These are phyloP conservation scores for Yamadazyma siamensis DNA, from an alignment of 1,139 yeast genomes.

Conservation along the genomic window DNA sequence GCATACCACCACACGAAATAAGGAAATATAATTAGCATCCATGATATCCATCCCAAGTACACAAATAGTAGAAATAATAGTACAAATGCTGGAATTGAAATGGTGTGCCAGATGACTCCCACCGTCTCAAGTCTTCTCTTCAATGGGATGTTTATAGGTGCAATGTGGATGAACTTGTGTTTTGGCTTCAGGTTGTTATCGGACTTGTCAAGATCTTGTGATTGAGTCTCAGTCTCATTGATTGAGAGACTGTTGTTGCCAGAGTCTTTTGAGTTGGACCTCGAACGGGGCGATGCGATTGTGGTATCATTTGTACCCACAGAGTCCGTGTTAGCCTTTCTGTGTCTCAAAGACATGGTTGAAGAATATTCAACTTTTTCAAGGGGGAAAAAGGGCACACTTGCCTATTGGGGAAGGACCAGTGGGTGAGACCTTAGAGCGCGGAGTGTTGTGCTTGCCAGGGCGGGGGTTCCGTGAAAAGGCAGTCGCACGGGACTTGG, in stretches of 20 bases:
- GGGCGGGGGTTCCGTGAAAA: too few species aligned
- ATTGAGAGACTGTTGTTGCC: not conserved
- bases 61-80: conserved; percentile 52
- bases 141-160: conserved; percentile 56
- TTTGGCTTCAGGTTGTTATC: not conserved
- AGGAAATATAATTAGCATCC: conserved; percentile 60
- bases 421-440: too few species aligned
- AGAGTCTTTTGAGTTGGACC: not conserved
- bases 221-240: not conserved
- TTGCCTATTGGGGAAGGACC: not conserved
- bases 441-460: too few species aligned
- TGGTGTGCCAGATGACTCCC: conserved; percentile 73
- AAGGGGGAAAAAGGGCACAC: not conserved
- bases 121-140: conserved; percentile 64
- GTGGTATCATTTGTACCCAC: not conserved
- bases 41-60: conserved; percentile 63
- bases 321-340: conserved; percentile 1
- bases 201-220: not conserved
- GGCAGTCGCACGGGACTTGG: too few species aligned
- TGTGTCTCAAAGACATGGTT: conserved; percentile 6
- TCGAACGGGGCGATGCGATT: not conserved
- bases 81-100: conserved; percentile 62
- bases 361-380: too few species aligned
- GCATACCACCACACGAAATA: conserved; percentile 60
- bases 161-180: conserved; percentile 27